phyloP scores from a whole-genome alignment of 2,329 filamentous ascomycete species.

The Monilinia aucupariae region DNA sequence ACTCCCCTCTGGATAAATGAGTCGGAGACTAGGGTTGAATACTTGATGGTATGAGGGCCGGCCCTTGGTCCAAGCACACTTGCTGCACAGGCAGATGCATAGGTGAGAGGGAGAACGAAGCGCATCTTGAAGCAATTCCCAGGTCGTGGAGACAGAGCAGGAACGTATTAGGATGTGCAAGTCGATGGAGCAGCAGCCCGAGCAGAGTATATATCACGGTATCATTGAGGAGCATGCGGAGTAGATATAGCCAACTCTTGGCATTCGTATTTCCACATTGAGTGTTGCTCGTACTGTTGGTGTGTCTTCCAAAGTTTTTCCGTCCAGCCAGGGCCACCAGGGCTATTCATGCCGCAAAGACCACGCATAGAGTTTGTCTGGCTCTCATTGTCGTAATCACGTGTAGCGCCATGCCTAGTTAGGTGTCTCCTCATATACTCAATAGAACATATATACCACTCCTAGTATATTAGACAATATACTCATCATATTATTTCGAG shows the following conservation, averaged over 20 bases:
- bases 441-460: too few species aligned
- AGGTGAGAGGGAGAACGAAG: background rate
- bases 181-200: too few species aligned
- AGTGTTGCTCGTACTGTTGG: too few species aligned
- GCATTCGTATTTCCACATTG: background rate
- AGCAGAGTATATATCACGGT: too few species aligned
- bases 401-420: too few species aligned
- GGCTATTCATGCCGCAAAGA: background rate
- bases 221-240: background rate
- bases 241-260: background rate
- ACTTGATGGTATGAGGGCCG: background rate
- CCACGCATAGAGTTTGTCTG: background rate
- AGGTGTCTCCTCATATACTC: too few species aligned
- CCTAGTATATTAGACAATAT: too few species aligned
- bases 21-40: constrained; percentile 11
- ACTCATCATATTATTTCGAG: too few species aligned
- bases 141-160: background rate
- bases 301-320: constrained; percentile 1
- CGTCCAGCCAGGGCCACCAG: background rate
- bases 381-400: background rate
- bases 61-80: background rate
- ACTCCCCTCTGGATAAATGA: constrained; percentile 12
- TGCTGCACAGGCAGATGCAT: background rate
- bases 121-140: background rate
- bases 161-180: background rate